phyloP scores from a whole-genome alignment of 2,329 filamentous ascomycete species.

The Thermothelomyces thermophilus region DNA sequence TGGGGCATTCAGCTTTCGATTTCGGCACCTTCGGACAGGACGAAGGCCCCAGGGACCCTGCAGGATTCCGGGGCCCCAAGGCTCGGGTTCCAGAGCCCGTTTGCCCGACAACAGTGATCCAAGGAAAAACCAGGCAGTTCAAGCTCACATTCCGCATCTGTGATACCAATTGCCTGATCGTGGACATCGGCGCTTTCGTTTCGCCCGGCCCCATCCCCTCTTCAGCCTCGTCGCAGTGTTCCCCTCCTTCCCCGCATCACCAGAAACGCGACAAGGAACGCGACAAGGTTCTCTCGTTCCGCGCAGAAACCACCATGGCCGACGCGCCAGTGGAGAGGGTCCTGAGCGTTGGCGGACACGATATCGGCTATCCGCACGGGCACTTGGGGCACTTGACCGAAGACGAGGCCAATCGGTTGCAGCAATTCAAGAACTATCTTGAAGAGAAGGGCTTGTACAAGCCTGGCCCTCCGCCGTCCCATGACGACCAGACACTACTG shows the following conservation, averaged over 20 bases:
- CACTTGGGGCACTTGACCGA: constrained; percentile 71
- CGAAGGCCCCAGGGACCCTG: neutral
- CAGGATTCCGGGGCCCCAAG: neutral
- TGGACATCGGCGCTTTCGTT: neutral
- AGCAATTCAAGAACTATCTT: constrained; percentile 64
- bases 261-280: neutral
- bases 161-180: neutral
- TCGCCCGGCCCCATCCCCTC: neutral
- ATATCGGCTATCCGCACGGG: constrained; percentile 60
- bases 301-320: constrained; percentile 4
- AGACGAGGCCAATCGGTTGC: constrained; percentile 60
- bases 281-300: neutral
- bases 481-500: constrained; percentile 69
- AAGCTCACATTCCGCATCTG: too few species aligned
- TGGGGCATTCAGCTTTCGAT: neutral
- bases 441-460: constrained; percentile 59
- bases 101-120: neutral
- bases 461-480: constrained; percentile 50
- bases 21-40: constrained; percentile 7
- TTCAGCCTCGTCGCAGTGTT: neutral
- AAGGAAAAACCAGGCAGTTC: neutral
- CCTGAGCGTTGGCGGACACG: constrained; percentile 24
- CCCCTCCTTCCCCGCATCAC: neutral
- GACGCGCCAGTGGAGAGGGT: constrained; percentile 9
- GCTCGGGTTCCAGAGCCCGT: neutral